These are phyloP conservation scores for Prunella vulgaris DNA, from an alignment of 257 asterid species.

Conservation along the genomic window DNA sequence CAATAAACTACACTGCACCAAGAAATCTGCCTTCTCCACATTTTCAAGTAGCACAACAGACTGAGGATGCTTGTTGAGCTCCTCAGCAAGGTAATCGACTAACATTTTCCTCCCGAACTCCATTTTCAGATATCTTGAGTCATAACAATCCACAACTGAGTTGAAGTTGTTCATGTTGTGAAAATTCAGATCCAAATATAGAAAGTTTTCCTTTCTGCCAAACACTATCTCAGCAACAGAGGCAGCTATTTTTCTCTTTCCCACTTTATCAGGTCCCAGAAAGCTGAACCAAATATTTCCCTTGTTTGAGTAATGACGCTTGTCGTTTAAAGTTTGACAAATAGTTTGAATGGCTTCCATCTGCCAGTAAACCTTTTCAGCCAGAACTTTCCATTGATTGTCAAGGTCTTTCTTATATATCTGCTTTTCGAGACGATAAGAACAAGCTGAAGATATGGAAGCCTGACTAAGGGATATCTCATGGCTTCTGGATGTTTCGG, in stretches of 20 bases:
- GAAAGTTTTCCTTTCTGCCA: constrained; percentile 43
- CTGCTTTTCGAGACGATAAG: constrained; percentile 36
- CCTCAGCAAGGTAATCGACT: constrained; percentile 73
- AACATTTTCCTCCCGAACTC: constrained; percentile 59
- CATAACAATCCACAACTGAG: constrained; percentile 41
- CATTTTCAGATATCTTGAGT: constrained; percentile 26
- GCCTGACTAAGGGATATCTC: constrained; percentile 34
- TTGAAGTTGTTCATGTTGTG: constrained; percentile 25
- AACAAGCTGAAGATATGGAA: constrained; percentile 34
- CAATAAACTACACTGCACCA: constrained; percentile 55
- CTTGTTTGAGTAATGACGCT: constrained; percentile 32
- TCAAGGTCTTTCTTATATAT: constrained; percentile 40
- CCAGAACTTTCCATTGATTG: constrained; percentile 50
- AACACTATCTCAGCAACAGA: constrained; percentile 63
- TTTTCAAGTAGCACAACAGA: constrained; percentile 73
- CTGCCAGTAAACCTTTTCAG: constrained; percentile 75
- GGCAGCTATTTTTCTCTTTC: constrained; percentile 69
- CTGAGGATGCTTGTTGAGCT: constrained; percentile 51
- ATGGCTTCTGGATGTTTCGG: constrained; percentile 36
- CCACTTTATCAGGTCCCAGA: constrained; percentile 80
- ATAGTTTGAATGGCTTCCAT: constrained; percentile 59
- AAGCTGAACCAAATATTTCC: constrained; percentile 82
- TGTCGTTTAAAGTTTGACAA: constrained; percentile 43
- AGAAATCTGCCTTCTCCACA: constrained; percentile 74
- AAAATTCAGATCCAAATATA: constrained; percentile 50